Evolutionary conservation across 2,329 filamentous ascomycete species (phyloP), one percentile per base, ranked within the genome.

Genomic region (Fusarium sp.): DNA sequence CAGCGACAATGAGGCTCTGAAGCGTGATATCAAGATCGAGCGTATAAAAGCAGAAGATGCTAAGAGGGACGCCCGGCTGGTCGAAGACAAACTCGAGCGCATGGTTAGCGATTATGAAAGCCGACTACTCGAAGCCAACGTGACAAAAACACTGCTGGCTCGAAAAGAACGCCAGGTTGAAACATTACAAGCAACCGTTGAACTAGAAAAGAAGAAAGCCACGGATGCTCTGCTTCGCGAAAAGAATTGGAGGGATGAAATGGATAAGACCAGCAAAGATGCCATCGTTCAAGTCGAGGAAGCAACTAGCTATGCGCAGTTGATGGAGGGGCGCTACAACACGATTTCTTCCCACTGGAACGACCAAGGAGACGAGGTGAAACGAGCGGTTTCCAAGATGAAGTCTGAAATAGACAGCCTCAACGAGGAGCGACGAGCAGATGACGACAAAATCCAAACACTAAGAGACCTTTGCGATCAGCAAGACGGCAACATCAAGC

Each of bases 1-100:
- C 75, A 89, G 90, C 53, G 92, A 95, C 75, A 94, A 94, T 71
- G 92, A 95, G 74, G 86, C 89, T 40, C 82, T 95, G 45, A 92
- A 92, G 72, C 86, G 92, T 52, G 92, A 95, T 67, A 83, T 92
- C 58, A 84, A 90, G 72, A 86, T 90, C 57, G 89, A 92, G 77
- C 83, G 83, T 20, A 76, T 90, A 55, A 85, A 85, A 45, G 85
- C 90, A 44, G 90, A 93, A 60, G 92, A 94, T 73, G 85, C 90
- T n/a, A 87, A 88, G 70, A 88, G 91, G 75, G 85, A 87, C 6
- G 86, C 90, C 13, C 88, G 87, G 64, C 83, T 92, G 67, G 81
- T 90, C 46, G 89, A 92, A 74, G 89, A 90, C 68, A 92, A 90
- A 78, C 89, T 92, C 81, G 89, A 92, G 61, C 85, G 88, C 44